Conservation (phyloP, 2,329 filamentous ascomycete genomes). For the Aspergillus fructus region DNA sequence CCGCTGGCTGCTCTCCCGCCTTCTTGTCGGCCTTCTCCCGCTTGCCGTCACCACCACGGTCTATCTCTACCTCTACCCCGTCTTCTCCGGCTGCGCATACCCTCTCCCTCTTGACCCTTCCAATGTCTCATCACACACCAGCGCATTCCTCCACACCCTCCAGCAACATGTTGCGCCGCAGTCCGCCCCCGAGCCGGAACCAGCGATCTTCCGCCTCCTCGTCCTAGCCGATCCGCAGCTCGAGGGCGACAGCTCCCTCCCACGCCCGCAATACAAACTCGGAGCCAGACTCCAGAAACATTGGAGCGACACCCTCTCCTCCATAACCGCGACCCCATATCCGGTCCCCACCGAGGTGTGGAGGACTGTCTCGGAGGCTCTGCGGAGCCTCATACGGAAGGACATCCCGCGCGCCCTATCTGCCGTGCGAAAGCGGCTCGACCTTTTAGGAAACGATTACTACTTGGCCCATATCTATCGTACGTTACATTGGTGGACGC, state of each 20-base stretch:
- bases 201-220: slow-evolving; percentile 80
- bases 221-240: slow-evolving; percentile 90
- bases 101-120: slow-evolving; percentile 48
- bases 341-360: slow-evolving; percentile 20
- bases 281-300: slow-evolving; percentile 43
- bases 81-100: slow-evolving; percentile 78
- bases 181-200: slow-evolving; percentile 13
- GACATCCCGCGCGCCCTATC: slow-evolving; percentile 69
- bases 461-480: slow-evolving; percentile 93
- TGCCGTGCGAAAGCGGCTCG: slow-evolving; percentile 73
- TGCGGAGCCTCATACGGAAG: slow-evolving; percentile 52
- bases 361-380: slow-evolving; percentile 21
- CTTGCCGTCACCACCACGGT: slow-evolving; percentile 68
- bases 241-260: slow-evolving; percentile 85
- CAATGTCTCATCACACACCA: slow-evolving; percentile 3
- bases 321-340: slow-evolving; percentile 14
- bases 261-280: slow-evolving; percentile 48
- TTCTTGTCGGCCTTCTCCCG: slow-evolving; percentile 57
- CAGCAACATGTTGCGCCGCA: slow-evolving; percentile 34
- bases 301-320: slow-evolving; percentile 27
- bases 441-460: slow-evolving; percentile 89
- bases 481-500: slow-evolving; percentile 76
- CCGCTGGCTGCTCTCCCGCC: slow-evolving; percentile 46
- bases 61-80: slow-evolving; percentile 85
- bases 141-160: slow-evolving; percentile 36